Evolutionary conservation across 2,329 filamentous ascomycete genomes (phyloP), one percentile per base, ranked within the genome.

Genomic region (Ilyonectria sp.): DNA sequence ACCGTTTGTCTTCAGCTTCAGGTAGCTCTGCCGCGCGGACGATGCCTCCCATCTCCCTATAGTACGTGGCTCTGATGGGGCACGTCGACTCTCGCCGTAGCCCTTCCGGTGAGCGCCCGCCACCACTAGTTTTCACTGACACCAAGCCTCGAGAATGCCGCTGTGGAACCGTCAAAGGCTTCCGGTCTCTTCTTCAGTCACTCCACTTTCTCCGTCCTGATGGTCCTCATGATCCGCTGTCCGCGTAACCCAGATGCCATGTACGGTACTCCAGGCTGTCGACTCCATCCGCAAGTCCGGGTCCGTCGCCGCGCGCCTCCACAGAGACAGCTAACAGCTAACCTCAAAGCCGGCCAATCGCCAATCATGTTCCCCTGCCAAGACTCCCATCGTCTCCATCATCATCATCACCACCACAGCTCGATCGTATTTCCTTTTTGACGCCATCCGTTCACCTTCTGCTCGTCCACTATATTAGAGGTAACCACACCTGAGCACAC

Each of bases 281-380:
- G 10, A 55, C 40, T 54, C 56, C 56, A 56, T 46, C 19, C 15
- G 44, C 59, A 26, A 26, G 26, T 26, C 26, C 31, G 15, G 40
- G 40, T 43, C 40, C 15, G 40, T 43, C 40, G 7, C 40, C 40
- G 15, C 21, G n/a, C 53, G 40, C 37, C 35, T 44, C 40, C 23
- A 8, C 29, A 23, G 47, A 21, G 37, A 44, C 37, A 35, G n/a
- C 33, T 70, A 70, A 44, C 37, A 35, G n/a, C 33, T 70, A 70
- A 64, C 57, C 57, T 59, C 35, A 29, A 35, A 37, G 26, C n/a
- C 21, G 17, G 54, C 71, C 68, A 74, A 72, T 72, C 53, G 6
- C 44, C 15, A 4, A 21, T 31, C 8, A 9, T 50, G 7, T 6
- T 65, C 67, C 73, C 71, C 73, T 75, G 73, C 71, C 71, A 75